Evolutionary conservation across 345 rosid genomes (phyloP).

Genomic region (Acer negundo): DNA sequence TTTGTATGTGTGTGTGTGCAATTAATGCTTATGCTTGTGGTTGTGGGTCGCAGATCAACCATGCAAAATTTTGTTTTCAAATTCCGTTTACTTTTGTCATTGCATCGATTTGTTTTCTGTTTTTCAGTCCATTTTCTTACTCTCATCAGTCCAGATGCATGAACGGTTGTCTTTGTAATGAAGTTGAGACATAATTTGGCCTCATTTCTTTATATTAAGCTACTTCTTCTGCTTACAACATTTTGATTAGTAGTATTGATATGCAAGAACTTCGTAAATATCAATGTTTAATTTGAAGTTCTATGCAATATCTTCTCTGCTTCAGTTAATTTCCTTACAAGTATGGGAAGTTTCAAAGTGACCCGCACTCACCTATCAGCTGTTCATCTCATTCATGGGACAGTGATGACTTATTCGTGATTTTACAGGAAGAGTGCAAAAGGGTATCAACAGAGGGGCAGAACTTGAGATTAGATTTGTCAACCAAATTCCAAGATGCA

Average conservation of each 20-base stretch:
- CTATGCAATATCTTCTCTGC: background rate
- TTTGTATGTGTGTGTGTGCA: background rate
- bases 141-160: background rate
- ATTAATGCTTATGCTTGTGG: constrained; percentile 6
- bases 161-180: background rate
- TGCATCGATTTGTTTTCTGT: background rate
- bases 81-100: background rate
- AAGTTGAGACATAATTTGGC: constrained; percentile 6
- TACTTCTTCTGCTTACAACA: background rate
- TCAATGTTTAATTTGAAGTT: background rate
- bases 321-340: background rate
- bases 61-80: background rate
- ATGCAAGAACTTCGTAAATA: background rate
- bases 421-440: constrained; percentile 90
- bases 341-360: background rate
- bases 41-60: background rate
- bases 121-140: background rate
- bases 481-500: constrained; percentile 91
- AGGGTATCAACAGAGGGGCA: constrained; percentile 87
- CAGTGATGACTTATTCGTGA: constrained; percentile 20
- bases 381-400: constrained; percentile 8
- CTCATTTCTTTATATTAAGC: background rate
- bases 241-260: background rate
- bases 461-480: constrained; percentile 76
- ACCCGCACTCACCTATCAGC: background rate